A percentile compares a stretch with the other conserved stretches of the same genome.
phyloP scores from a whole-genome alignment of 352 stramenopile genomes.

The Globisporangium echinulatum region DNA sequence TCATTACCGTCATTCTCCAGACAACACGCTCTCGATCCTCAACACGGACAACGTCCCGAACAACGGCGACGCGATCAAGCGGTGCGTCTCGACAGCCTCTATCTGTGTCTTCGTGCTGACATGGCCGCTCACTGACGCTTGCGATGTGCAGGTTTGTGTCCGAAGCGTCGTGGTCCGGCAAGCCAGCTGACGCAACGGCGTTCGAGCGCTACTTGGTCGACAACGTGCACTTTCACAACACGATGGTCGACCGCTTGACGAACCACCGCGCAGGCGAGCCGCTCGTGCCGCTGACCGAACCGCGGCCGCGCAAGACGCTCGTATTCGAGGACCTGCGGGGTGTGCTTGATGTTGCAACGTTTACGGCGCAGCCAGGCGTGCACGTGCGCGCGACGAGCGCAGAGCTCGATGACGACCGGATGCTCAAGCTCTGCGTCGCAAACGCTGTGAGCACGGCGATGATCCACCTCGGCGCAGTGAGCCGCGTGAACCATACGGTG shows the following conservation, averaged over 20 bases:
- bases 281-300: conserved; percentile 56
- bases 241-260: conserved; percentile 81
- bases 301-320: conserved; percentile 51
- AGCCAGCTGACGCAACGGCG: conserved; percentile 13
- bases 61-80: conserved; percentile 59
- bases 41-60: conserved; percentile 78
- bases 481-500: conserved; percentile 28
- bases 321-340: conserved; percentile 57
- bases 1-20: conserved; percentile 12
- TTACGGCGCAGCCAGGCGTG: conserved; percentile 38
- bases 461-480: conserved; percentile 71
- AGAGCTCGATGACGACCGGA: conserved; percentile 72
- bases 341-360: conserved; percentile 21
- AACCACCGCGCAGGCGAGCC: conserved; percentile 32
- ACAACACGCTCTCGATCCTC: conserved; percentile 53
- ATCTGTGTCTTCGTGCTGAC: conserved; percentile 24
- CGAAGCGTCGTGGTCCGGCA: conserved; percentile 18
- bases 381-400: conserved; percentile 29
- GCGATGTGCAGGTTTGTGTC: conserved; percentile 17
- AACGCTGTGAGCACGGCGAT: conserved; percentile 91
- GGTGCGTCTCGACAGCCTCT: not conserved
- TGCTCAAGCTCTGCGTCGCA: conserved; percentile 88
- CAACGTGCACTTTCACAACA: conserved; percentile 76
- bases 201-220: conserved; percentile 35
- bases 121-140: conserved; percentile 6